Evolutionary conservation across 371 early-diverging fungal genomes (phyloP), one percentile per base, ranked within the genome.

Genomic region (Mucor piriformis): DNA sequence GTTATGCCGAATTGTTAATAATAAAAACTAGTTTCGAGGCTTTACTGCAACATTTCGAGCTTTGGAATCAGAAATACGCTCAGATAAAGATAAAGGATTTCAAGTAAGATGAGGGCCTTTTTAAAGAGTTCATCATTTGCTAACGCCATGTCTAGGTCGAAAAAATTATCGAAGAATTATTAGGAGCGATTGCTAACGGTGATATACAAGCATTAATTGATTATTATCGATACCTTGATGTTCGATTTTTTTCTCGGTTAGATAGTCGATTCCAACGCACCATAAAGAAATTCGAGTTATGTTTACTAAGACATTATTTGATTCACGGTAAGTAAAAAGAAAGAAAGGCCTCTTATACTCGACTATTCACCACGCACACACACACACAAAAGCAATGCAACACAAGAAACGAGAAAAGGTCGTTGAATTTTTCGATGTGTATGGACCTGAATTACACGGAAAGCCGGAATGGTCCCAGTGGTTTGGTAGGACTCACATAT

Each of bases 401-500:
- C 82, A 84, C 59, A 88, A 84, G 61, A 69, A 73, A 49, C 61
- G 73, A 49, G 85, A 83, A 13, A 85, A 82, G 44, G 77, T 88
- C 3, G 67, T 77, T 34, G 88, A 86, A 53, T 88, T 86, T 53
- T 84, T 88, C 61, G 86, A 86, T 50, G 59, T 69, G 3, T 84
- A 78, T 67, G 86, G 86, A 20, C 65, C 83, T 32, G 86, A 86
- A 44, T 63, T 88, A 35, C 81, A 84, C 46, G 81, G 76, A 6
- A 83, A 82, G 54, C 57, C 80, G 3, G 86, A 86, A 56, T 88
- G 88, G 88, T 66, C 83, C 29, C 76, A 82, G 46, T 88, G 88
- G 88, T 88, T 88, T 70, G 85, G 88, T 87, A 71, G 1, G 8
- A 29, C 4, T 6, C 29, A 29, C 29, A 29, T 29, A 8, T 29